Evolutionary conservation across 2,329 filamentous ascomycete species (phyloP), one percentile per base, ranked within the genome.

Genomic region (Chrysosporium keratinophilum): DNA sequence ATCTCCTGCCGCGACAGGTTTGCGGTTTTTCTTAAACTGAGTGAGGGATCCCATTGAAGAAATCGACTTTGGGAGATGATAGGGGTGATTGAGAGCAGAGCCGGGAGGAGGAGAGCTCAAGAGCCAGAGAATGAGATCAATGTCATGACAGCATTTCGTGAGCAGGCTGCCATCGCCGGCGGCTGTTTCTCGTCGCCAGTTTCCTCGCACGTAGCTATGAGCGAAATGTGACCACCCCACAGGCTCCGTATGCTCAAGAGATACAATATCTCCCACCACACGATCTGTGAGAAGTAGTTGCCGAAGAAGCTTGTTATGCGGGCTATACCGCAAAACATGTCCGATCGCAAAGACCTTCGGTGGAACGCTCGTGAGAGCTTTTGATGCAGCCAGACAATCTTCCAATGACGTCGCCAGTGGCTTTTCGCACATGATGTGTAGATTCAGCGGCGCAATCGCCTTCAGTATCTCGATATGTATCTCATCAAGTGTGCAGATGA

Each of bases 191-290:
- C 87, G 87, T 5, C 91, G 81, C 93, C 93, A 97, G 70, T 97
- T 96, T 14, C 93, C 93, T 44, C 81, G 80, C 35, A 97, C 91
- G 62, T 91, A 95, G 41, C 84, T 88, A 67, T 95, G 90, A 0
- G 85, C 78, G 66, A 94, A 97, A 67, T 97, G 93, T 88, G 89
- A 97, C 83, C 86, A 95, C 0, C 93, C 93, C 0, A 98, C 84
- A 0, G 93, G 93, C 68, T 97, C 93, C 0, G 88, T 93, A 69
- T 97, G 93, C 58, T 94, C 87, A 39, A 95, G 77, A 39, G 86
- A 91, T 50, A 94, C 74, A 31, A 96, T 76, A 52, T 96, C 86
- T 5, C 93, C 93, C 63, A 98, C 84, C 11, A 83, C 80, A 11
- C 78, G 77, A 50, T 94, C 81, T 59, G 85, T 78, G 1, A 89